Evolutionary conservation across 352 stramenopile species (phyloP), one percentile per base, ranked within the genome.

Genomic region (Pythium dissotocum): DNA sequence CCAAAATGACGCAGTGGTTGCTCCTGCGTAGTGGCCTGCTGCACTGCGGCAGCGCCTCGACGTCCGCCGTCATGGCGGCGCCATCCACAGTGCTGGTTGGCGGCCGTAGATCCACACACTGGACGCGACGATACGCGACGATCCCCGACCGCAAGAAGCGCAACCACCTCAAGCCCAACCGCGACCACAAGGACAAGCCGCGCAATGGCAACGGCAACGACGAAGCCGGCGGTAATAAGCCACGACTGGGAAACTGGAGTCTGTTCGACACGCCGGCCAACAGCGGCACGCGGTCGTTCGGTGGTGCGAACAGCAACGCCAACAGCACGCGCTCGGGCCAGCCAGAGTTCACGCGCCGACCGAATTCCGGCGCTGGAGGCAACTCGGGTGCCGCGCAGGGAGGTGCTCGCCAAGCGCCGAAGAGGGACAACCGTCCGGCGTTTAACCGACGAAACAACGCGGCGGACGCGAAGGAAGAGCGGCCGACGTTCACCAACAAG

Each of bases 401-500:
- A 6, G 49, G 21, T 24, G 21, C 26, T 40, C 59, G 63, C 6
- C 71, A 66, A 38, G 53, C 58, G 32, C 53, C 42, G 5, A 77
- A 74, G 56, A 79, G 21, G 21, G 21, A 82, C 42, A 68, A 59
- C 58, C 68, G 68, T 35, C 33, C 35, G n/a, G 35, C 57, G 51
- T 71, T 70, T 38, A 38, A 7, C 3, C 55, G 46, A 16, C 58
- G 69, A 38, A n/a, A 48, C 14, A 42, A 38, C 9, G 30, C 10
- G 52, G 63, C 63, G 21, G 54, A 48, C 24, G 54, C 61, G 44
- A 65, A 88, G 49, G 61, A 54, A 26, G 61, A 83, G 48, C 56
- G 32, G 16, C 71, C 74, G 5, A 79, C 90, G 49, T 91, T 90
- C 61, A 91, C 85, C 24, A 90, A 93, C 77, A 91, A 93, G 71